Base-by-base conservation (phyloP, 257 asterid genomes). In the Plantago elongata region DNA sequence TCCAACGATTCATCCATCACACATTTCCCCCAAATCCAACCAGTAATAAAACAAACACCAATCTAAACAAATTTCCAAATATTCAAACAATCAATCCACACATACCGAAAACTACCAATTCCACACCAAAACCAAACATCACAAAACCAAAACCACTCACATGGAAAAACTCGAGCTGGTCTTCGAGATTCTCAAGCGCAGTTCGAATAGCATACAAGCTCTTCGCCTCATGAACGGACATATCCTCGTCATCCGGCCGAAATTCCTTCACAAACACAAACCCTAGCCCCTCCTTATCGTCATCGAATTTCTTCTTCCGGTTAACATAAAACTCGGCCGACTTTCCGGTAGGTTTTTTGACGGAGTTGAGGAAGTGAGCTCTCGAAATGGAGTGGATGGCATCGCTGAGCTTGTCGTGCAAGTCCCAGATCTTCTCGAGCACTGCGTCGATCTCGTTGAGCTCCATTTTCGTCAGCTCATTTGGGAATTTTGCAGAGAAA, bases 401-500 rank as follows among this genome's bases (percentile, higher is more conserved):
- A 63, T 89, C 97, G 76, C 97, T 89, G 71, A 93, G 88, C 81
- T 87, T 93, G 61, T 89, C 99, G 83, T 93, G 99, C 62, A 93
- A 74, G 74, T 93, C 96, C 97, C 94, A 87, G 44, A 87, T 87
- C 74, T 85, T 89, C 58, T 85, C 99, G 0, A 89, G 84, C 44
- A 87, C 96, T 37, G 90, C 80, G 74, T 89, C 97, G 61, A 93
- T 76, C 72, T 89, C 96, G 63, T 83, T 92, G 9, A 71, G 71
- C 74, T 85, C 97, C 99, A 93, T 93, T 64, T 80, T 89, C 97
- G 87, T 84, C 86, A 78, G 86, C 96, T 83, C 82, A 62, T 74
- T 74, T 55, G 38, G 40, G 8, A 67, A 17, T 50, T 49, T 13
- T 1, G 64, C 63, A 51, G 66, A 60, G 54, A 13, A 38, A 43